Evolutionary conservation across 2,329 filamentous ascomycete genomes (phyloP), one percentile per base, ranked within the genome.

Genomic region (Dactylellina drechsleri): DNA sequence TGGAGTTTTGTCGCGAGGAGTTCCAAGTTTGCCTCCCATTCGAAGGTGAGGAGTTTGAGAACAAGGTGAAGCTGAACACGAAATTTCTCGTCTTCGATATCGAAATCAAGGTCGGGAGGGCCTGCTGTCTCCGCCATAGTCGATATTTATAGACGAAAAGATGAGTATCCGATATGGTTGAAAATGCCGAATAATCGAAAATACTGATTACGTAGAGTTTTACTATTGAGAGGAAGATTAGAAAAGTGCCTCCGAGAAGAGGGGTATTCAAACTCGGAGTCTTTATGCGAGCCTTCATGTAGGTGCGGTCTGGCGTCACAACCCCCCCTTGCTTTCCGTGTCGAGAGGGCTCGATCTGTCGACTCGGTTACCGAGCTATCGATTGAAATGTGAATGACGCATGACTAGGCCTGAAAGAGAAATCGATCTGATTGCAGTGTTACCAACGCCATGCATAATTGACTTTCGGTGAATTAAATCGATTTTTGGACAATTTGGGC

Each of bases 11-110:
- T 43, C 2, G 70, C 70, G n/a, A 74, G 47, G 12, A 74, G 41
- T 23, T 74, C 70, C 2, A 74, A 49, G 28, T 74, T 74, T 13
- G 62, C 70, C 20, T 74, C 70, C 70, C 70, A 74, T 43, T 74
- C 70, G 28, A 62, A 66, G 7, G 20, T 62, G 7, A 74, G 70
- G 6, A 74, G 50, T 28, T 74, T 74, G n/a, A 74, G 62, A 2
- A 61, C 62, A 13, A 74, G 57, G 12, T 57, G 61, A 52, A 74
- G 70, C 43, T 74, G 70, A 16, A 61, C 57, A 2, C 66, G 56
- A 52, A 74, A 74, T 43, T 31, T 66, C 43, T 74, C 70, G 43
- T 60, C 70, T 28, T 74, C 70, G 18, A 68, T 68, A n/a, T 68
- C 65, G 23, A 56, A 50, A 36, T 53, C 20, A 36, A 59, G 36